Percentiles rank a stretch among this genome's conserved stretches.
Conservation (phyloP, 208 protist species). For the Giardia muris region DNA sequence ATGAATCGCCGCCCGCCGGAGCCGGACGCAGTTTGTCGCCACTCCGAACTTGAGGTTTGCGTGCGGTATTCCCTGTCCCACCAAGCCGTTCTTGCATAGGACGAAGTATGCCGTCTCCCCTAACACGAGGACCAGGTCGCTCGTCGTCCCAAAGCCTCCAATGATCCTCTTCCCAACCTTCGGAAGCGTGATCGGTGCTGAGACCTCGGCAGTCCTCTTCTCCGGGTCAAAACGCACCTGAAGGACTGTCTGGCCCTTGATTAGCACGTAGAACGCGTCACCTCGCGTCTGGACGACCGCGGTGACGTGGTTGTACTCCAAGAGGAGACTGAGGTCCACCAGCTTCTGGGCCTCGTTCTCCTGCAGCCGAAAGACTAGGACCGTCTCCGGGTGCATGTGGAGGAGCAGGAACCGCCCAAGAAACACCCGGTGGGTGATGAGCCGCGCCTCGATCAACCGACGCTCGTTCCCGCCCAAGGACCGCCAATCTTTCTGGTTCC, state of each 20-base stretch:
- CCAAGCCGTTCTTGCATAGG: not conserved
- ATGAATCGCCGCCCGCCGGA: not conserved
- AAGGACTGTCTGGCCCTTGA: not conserved
- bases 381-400: not conserved
- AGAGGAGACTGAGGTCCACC: not conserved
- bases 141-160: not conserved
- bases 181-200: not conserved
- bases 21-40: not conserved
- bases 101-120: not conserved
- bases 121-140: not conserved
- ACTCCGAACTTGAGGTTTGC: not conserved
- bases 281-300: not conserved
- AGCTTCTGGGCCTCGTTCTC: not conserved
- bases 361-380: not conserved
- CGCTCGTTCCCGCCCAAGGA: not conserved
- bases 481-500: not conserved
- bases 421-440: not conserved
- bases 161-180: not conserved
- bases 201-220: not conserved
- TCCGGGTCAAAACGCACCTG: not conserved
- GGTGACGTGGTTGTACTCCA: not conserved
- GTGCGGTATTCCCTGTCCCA: not conserved
- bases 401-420: not conserved
- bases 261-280: not conserved
- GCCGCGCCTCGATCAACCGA: not conserved